These are phyloP conservation scores for Vickermania spadyakhi DNA, from an alignment of 208 protist genomes.

Conservation along the genomic window DNA sequence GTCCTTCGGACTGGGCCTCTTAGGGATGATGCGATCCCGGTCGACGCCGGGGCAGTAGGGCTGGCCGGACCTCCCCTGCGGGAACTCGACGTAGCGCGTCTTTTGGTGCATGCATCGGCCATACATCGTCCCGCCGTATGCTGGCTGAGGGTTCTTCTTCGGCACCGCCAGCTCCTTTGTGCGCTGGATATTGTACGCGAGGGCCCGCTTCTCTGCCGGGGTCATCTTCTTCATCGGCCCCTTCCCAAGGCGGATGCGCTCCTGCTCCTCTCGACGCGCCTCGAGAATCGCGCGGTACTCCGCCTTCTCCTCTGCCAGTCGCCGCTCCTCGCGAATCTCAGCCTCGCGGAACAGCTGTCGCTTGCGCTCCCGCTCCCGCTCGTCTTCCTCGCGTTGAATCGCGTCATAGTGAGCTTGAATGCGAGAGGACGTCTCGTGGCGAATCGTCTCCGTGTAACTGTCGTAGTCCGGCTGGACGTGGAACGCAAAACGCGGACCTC, in stretches of 20 bases:
- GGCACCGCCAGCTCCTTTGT: conserved; percentile 40
- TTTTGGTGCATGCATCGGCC: conserved; percentile 39
- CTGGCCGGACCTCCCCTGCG: conserved; percentile 31
- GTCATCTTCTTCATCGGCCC: not conserved
- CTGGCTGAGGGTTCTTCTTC: conserved; percentile 12
- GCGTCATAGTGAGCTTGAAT: conserved; percentile 27
- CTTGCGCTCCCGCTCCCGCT: conserved; percentile 16
- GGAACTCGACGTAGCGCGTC: conserved; percentile 22
- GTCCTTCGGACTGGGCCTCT: conserved; percentile 9
- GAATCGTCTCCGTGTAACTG: conserved; percentile 45
- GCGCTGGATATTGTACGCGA: conserved; percentile 1
- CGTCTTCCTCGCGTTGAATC: conserved; percentile 10
- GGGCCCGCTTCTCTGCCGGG: not conserved
- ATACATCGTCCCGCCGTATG: conserved; percentile 21
- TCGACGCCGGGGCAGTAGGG: conserved; percentile 69
- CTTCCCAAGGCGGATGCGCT: conserved; percentile 5
- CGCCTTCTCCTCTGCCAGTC: conserved; percentile 8
- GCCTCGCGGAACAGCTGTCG: conserved; percentile 17
- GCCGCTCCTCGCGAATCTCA: conserved; percentile 16
- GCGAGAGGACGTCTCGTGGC: conserved; percentile 50
- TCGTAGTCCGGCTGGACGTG: conserved; percentile 45
- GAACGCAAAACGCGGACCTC: conserved; percentile 47
- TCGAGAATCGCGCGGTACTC: conserved; percentile 13
- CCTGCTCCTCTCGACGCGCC: conserved; percentile 11
- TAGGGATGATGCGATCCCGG: conserved; percentile 71